These are phyloP conservation scores for Fusarium odoratissimum DNA, from an alignment of 2,329 filamentous ascomycete genomes.

Conservation along the genomic window DNA sequence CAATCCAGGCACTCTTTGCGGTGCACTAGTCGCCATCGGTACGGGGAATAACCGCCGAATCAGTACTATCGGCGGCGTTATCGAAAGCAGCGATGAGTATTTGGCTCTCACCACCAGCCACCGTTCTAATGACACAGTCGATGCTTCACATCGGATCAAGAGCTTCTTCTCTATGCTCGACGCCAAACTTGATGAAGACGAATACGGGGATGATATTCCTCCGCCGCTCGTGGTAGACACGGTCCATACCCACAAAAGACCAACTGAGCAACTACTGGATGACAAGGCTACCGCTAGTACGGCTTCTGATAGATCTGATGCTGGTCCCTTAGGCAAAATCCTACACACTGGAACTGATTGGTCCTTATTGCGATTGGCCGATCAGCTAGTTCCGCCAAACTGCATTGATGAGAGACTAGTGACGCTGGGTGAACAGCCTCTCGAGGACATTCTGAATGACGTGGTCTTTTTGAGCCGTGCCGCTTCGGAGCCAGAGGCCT, in stretches of 20 bases:
- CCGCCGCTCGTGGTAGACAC: not conserved
- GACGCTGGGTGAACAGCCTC: not conserved
- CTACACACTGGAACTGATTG: not conserved
- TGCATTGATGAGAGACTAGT: not conserved
- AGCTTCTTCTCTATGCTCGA: not conserved
- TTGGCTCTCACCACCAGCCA: not conserved
- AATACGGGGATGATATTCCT: not conserved
- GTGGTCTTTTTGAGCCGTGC: not conserved
- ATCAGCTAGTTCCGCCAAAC: not conserved
- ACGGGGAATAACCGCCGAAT: not conserved
- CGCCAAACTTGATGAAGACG: not conserved
- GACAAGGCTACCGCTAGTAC: fast-evolving
- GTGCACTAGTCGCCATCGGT: not conserved
- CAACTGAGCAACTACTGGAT: not conserved
- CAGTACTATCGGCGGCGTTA: not conserved
- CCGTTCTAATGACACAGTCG: not conserved
- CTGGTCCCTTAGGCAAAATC: not conserved
- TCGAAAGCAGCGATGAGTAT: not conserved
- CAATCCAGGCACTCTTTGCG: not conserved
- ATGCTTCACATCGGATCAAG: not conserved
- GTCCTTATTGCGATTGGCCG: not conserved
- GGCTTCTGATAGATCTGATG: not conserved
- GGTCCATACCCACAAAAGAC: fast-evolving
- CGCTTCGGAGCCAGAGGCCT: not conserved
- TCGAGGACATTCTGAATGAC: not conserved